These are phyloP conservation scores for Curvularia spicifera DNA, from an alignment of 2,329 filamentous ascomycete genomes.

Conservation along the genomic window DNA sequence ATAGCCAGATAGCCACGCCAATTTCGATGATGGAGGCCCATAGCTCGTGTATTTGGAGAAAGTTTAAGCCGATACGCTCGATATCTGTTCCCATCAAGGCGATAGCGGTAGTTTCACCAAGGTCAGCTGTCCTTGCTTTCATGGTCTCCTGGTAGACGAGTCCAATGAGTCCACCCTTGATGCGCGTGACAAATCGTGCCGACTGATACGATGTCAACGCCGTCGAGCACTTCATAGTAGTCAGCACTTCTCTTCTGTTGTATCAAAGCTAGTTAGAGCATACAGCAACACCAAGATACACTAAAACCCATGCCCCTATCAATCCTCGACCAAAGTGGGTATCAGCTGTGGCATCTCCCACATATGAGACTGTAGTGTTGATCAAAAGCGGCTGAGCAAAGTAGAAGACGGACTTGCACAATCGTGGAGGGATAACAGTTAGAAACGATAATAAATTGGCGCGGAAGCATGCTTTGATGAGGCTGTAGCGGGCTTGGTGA, in stretches of 20 bases:
- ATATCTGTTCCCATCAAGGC: neutral
- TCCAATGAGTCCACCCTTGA: constrained; percentile 3
- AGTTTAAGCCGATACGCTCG: neutral
- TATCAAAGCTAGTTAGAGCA: neutral
- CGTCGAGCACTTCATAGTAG: neutral
- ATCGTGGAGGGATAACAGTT: neutral
- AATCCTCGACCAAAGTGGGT: neutral
- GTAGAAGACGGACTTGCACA: constrained; percentile 5
- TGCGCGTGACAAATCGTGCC: neutral
- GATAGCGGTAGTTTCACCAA: neutral
- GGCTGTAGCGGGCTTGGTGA: neutral
- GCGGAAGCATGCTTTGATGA: neutral
- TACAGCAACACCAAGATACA: constrained; percentile 4
- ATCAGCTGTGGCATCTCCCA: neutral
- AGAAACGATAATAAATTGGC: neutral
- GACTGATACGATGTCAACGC: constrained; percentile 3
- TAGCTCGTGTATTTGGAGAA: constrained; percentile 1
- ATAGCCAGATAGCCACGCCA: neutral
- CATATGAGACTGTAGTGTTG: constrained; percentile 4
- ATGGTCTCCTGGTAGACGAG: neutral
- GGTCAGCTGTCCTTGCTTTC: neutral
- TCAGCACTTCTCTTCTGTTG: neutral
- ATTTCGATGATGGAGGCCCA: neutral
- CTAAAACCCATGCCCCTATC: constrained; percentile 4
- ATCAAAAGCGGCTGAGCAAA: constrained; percentile 4